Percentiles rank a stretch among this genome's conserved stretches.
Conservation (phyloP, 2,329 filamentous ascomycete species). For the Aureobasidium sp. region DNA sequence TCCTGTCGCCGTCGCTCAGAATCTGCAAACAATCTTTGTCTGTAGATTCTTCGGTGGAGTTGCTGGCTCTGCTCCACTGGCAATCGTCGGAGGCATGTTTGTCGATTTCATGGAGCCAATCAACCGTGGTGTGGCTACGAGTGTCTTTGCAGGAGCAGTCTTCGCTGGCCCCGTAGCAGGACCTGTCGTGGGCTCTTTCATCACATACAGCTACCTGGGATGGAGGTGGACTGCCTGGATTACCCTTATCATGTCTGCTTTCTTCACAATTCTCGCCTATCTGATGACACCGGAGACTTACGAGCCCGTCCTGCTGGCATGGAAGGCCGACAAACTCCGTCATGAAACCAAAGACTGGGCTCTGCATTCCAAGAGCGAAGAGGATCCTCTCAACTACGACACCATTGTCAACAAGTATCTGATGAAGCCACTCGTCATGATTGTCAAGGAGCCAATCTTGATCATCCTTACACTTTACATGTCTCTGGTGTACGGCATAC, state of each 20-base stretch:
- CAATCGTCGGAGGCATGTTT: conserved; percentile 42
- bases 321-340: conserved; percentile 41
- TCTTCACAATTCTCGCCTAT: conserved; percentile 36
- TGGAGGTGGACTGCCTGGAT: conserved; percentile 28
- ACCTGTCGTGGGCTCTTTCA: conserved; percentile 25
- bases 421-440: conserved; percentile 20
- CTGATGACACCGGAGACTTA: conserved; percentile 47
- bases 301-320: conserved; percentile 40
- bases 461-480: conserved; percentile 25
- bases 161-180: conserved; percentile 26
- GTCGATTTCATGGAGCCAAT: conserved; percentile 44
- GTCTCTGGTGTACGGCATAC: conserved; percentile 31
- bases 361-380: conserved; percentile 32
- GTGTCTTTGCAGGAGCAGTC: conserved; percentile 26
- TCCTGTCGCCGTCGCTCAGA: conserved; percentile 46
- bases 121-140: conserved; percentile 28
- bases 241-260: conserved; percentile 31
- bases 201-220: conserved; percentile 23
- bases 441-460: conserved; percentile 21
- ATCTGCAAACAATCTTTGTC: conserved; percentile 47
- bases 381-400: conserved; percentile 3
- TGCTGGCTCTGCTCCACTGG: conserved; percentile 44
- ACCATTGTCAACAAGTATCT: conserved; percentile 14
- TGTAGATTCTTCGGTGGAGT: conserved; percentile 48
- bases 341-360: conserved; percentile 43